Evolutionary conservation across 2,329 filamentous ascomycete species (phyloP).

Genomic region (Thielaviopsis populi): DNA sequence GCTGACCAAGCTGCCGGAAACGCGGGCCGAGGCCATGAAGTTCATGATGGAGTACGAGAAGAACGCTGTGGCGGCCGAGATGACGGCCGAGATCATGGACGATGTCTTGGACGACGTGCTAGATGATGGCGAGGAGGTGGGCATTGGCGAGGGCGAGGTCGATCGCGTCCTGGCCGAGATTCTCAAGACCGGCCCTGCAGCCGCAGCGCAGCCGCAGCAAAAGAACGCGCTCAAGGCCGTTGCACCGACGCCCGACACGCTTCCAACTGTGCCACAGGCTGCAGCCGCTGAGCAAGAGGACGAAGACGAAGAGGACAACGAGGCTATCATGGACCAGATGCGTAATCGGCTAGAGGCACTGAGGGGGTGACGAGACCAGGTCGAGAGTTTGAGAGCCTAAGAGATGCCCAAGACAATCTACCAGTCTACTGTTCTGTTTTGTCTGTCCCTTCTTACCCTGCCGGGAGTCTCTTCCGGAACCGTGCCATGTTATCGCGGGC

Average conservation of each 20-base stretch:
- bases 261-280: slow-evolving; percentile 34
- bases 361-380: slow-evolving; percentile 48
- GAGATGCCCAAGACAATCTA: neutral
- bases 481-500: neutral
- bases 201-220: slow-evolving; percentile 43
- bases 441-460: neutral
- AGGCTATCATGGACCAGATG: slow-evolving; percentile 90
- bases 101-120: slow-evolving; percentile 55
- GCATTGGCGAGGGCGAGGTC: slow-evolving; percentile 60
- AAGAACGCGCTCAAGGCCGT: slow-evolving; percentile 42
- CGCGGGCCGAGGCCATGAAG: slow-evolving; percentile 77
- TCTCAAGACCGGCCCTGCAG: slow-evolving; percentile 57
- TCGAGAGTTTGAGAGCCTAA: neutral
- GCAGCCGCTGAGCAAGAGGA: slow-evolving; percentile 40
- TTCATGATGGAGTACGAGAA: slow-evolving; percentile 77
- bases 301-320: slow-evolving; percentile 71
- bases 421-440: neutral
- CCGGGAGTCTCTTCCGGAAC: neutral
- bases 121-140: slow-evolving; percentile 32
- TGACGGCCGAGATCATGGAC: slow-evolving; percentile 79
- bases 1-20: slow-evolving; percentile 65
- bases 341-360: slow-evolving; percentile 76
- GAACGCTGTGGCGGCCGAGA: slow-evolving; percentile 95
- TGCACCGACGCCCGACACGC: slow-evolving; percentile 37
- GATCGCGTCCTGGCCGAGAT: slow-evolving; percentile 89